Evolutionary conservation across 2,329 filamentous ascomycete genomes (phyloP).

Genomic region (Alternaria panax): DNA sequence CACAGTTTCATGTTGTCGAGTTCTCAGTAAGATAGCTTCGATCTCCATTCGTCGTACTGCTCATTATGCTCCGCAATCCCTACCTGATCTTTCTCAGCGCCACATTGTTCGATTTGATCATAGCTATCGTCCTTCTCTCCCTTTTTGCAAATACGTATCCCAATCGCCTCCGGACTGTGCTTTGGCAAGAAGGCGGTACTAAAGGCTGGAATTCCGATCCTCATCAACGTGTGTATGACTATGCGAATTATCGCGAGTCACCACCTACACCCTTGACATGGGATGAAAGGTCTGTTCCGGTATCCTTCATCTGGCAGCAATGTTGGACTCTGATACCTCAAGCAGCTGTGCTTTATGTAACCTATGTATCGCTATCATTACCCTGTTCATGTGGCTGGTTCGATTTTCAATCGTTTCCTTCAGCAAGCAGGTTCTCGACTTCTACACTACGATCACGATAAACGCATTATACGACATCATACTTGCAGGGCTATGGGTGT

Average conservation of each 20-base stretch:
- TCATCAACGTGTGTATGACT: constrained; percentile 23
- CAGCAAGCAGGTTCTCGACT: constrained; percentile 12
- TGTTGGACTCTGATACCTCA: background rate
- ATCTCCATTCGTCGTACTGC: background rate
- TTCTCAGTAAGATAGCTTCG: background rate
- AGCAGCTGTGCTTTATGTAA: constrained; percentile 17
- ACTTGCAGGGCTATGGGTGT: constrained; percentile 24
- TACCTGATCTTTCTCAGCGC: constrained; percentile 1
- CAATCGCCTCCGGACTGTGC: constrained; percentile 11
- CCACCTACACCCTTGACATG: constrained; percentile 26
- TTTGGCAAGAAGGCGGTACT: constrained; percentile 22
- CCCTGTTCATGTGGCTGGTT: constrained; percentile 19
- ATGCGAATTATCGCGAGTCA: constrained; percentile 26
- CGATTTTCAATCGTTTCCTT: constrained; percentile 19
- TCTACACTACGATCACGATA: constrained; percentile 10
- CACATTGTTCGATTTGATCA: constrained; percentile 12
- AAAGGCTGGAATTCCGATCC: constrained; percentile 30
- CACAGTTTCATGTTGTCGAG: background rate
- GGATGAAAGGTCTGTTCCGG: constrained; percentile 21
- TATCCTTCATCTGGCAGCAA: background rate
- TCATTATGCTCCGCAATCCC: constrained; percentile 1
- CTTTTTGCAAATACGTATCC: constrained; percentile 20
- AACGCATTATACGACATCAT: constrained; percentile 28
- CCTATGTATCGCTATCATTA: constrained; percentile 18
- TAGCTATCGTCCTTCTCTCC: constrained; percentile 15